These are phyloP conservation scores for Fragaria ananassa DNA, from an alignment of 306 rosid species.

Conservation along the genomic window DNA sequence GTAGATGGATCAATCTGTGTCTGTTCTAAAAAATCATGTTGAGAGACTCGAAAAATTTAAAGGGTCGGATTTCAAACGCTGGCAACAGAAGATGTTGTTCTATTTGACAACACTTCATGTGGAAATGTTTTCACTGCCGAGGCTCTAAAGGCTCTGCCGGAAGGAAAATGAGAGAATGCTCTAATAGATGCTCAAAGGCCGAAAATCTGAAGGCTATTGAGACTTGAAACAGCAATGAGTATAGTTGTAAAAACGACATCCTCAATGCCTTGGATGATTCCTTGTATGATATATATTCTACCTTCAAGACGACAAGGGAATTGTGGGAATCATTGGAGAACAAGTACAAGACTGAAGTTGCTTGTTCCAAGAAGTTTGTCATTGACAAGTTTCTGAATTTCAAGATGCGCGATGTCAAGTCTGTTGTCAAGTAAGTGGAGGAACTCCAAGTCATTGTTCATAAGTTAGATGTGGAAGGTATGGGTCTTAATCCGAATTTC, in stretches of 20 bases:
- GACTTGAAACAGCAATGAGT: neutral
- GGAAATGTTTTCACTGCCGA: no score
- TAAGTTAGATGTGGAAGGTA: neutral
- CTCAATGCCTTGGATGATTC: neutral
- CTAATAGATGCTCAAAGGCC: neutral
- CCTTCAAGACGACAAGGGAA: neutral
- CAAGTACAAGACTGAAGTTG: slow-evolving; percentile 1
- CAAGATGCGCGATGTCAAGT: neutral
- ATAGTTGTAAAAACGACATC: neutral
- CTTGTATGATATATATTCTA: neutral
- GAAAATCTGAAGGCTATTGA: neutral
- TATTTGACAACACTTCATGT: no score
- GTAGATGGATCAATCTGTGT: no score
- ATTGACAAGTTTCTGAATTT: neutral
- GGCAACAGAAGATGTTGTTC: no score
- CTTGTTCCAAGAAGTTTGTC: neutral
- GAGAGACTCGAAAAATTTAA: no score
- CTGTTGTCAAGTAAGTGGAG: neutral
- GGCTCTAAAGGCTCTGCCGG: no score
- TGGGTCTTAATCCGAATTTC: neutral
- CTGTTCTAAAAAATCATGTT: no score
- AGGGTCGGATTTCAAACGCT: no score
- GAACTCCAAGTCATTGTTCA: neutral
- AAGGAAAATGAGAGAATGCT: neutral
- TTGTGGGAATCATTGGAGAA: neutral